These are phyloP conservation scores for Bretziella fagacearum DNA, from an alignment of 2,329 filamentous ascomycete genomes.

Conservation along the genomic window DNA sequence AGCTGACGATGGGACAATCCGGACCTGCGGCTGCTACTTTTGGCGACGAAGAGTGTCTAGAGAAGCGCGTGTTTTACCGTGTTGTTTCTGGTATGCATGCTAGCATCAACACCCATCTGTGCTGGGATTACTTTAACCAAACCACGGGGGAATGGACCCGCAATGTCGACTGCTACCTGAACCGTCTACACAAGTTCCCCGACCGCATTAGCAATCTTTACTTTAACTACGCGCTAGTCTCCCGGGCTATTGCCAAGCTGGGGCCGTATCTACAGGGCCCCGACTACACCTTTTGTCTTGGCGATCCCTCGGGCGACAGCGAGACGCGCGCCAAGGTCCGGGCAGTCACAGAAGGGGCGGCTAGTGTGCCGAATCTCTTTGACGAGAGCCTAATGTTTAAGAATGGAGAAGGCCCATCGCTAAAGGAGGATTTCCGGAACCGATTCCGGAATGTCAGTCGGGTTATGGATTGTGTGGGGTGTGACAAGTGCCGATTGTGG, in stretches of 20 bases:
- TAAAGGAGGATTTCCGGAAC: slow-evolving; percentile 96
- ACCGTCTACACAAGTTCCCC: slow-evolving; percentile 66
- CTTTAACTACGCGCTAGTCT: slow-evolving; percentile 96
- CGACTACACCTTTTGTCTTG: slow-evolving; percentile 80
- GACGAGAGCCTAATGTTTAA: slow-evolving; percentile 94
- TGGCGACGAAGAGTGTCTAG: slow-evolving; percentile 78
- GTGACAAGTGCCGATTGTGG: slow-evolving; percentile 96
- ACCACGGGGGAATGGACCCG: slow-evolving; percentile 85
- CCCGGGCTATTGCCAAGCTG: slow-evolving; percentile 80
- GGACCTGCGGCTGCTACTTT: slow-evolving; percentile 47
- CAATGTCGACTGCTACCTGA: slow-evolving; percentile 76
- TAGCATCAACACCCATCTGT: slow-evolving; percentile 89
- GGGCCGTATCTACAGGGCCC: slow-evolving; percentile 52
- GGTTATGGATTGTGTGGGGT: slow-evolving; percentile 96
- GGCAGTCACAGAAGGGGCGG: slow-evolving; percentile 53
- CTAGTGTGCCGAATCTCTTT: slow-evolving; percentile 63
- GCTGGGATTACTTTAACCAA: slow-evolving; percentile 92
- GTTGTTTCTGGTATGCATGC: slow-evolving; percentile 96
- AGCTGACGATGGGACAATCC: slow-evolving; percentile 24
- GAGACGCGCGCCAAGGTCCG: slow-evolving; percentile 68
- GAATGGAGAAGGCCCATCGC: slow-evolving; percentile 50
- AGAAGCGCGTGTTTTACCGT: slow-evolving; percentile 97
- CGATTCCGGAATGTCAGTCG: slow-evolving; percentile 93
- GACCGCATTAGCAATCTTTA: slow-evolving; percentile 95
- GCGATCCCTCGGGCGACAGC: slow-evolving; percentile 61